These are phyloP conservation scores for Claviceps sp. DNA, from an alignment of 2,329 filamentous ascomycete species.

Conservation along the genomic window DNA sequence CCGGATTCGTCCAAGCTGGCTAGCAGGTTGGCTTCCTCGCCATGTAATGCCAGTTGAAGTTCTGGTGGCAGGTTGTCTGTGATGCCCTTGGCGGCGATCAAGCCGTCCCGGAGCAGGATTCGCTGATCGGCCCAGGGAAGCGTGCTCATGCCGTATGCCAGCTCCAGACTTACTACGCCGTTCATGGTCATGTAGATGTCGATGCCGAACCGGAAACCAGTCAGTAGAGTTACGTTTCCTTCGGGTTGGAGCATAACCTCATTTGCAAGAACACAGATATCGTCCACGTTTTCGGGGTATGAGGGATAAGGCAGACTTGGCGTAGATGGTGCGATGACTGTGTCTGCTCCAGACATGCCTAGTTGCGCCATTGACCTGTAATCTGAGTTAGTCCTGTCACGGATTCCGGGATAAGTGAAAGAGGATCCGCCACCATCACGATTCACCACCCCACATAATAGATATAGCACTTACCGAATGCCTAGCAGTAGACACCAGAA, in stretches of 20 bases:
- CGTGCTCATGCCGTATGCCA: slow-evolving; percentile 67
- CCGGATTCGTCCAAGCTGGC: slow-evolving; percentile 29
- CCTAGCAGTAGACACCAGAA: slow-evolving; percentile 77
- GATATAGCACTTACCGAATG: slow-evolving; percentile 37
- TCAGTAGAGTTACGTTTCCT: slow-evolving; percentile 54
- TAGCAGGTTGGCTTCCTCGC: slow-evolving; percentile 22
- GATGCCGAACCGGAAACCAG: slow-evolving; percentile 70
- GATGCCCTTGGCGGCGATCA: slow-evolving; percentile 56
- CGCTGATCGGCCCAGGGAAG: slow-evolving; percentile 71
- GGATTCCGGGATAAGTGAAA: too few relatives aligned
- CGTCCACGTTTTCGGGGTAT: slow-evolving; percentile 69
- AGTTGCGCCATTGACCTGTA: slow-evolving; percentile 63
- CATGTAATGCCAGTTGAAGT: slow-evolving; percentile 40
- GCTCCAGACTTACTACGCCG: slow-evolving; percentile 62
- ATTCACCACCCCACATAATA: background rate
- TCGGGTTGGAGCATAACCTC: slow-evolving; percentile 58
- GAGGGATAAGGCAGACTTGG: slow-evolving; percentile 65
- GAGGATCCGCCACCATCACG: too few relatives aligned
- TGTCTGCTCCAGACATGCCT: slow-evolving; percentile 55
- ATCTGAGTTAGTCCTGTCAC: background rate
- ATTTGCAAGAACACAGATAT: slow-evolving; percentile 62
- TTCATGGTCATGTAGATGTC: slow-evolving; percentile 73
- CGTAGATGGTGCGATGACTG: slow-evolving; percentile 65
- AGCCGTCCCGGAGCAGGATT: slow-evolving; percentile 54
- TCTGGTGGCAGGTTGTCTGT: slow-evolving; percentile 56